These are phyloP conservation scores for Calonectria hongkongensis DNA, from an alignment of 2,329 filamentous ascomycete species.

Conservation along the genomic window DNA sequence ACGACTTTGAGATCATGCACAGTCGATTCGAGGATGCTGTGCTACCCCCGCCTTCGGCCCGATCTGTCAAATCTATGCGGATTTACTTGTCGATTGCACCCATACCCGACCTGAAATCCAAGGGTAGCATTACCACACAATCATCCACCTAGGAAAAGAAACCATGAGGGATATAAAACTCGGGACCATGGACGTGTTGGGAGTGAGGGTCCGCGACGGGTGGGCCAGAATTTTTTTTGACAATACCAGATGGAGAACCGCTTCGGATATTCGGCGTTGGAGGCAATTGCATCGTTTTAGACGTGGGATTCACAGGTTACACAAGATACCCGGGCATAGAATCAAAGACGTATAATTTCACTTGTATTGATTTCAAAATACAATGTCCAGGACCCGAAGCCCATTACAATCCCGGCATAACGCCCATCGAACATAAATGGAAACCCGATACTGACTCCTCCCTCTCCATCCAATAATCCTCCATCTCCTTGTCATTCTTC, in stretches of 20 bases:
- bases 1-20: conserved; percentile 75
- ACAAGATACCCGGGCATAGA: conserved; percentile 48
- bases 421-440: conserved; percentile 46
- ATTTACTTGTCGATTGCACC: conserved; percentile 74
- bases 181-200: conserved; percentile 3
- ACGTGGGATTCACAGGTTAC: conserved; percentile 30
- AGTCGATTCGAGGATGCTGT: conserved; percentile 74
- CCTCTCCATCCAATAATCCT: conserved; percentile 12
- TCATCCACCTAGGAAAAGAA: conserved; percentile 63
- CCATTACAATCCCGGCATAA: conserved; percentile 44
- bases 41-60: conserved; percentile 66
- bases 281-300: conserved; percentile 26
- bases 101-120: conserved; percentile 73
- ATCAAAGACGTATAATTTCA: conserved; percentile 43
- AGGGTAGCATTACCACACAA: conserved; percentile 68
- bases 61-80: conserved; percentile 73
- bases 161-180: conserved; percentile 33
- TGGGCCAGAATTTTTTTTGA: conserved; percentile 11
- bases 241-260: neutral
- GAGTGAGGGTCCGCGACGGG: conserved; percentile 1
- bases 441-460: conserved; percentile 32
- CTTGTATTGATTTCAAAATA: conserved; percentile 43
- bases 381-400: conserved; percentile 43
- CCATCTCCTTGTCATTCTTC: neutral
- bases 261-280: conserved; percentile 35